Conservation (phyloP, 176 grass and related monocot genomes). For the Avena atlantica region DNA sequence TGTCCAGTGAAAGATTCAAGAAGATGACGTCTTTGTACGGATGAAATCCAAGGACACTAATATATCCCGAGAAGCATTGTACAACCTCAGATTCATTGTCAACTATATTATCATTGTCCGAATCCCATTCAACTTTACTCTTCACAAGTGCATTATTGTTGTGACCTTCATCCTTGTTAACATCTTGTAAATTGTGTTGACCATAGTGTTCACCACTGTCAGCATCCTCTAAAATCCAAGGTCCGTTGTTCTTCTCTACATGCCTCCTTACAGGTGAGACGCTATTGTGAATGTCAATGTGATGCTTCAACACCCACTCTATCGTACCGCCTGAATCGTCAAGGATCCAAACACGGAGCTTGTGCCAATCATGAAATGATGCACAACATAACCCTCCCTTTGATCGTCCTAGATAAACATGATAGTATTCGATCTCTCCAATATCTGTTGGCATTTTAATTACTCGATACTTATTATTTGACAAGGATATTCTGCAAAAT, state of each 20-base stretch:
- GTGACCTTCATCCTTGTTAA: neutral
- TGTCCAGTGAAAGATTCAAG: neutral
- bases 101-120: neutral
- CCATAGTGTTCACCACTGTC: neutral
- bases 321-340: slow-evolving; percentile 1
- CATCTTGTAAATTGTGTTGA: neutral
- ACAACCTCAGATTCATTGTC: neutral
- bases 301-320: slow-evolving; percentile 5
- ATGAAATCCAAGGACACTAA: neutral
- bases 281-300: neutral
- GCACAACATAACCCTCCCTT: neutral
- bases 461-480: slow-evolving; percentile 1
- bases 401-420: slow-evolving; percentile 11
- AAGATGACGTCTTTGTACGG: slow-evolving; percentile 7
- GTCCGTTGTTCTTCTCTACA: neutral
- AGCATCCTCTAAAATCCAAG: neutral
- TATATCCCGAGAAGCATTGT: neutral
- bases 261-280: neutral
- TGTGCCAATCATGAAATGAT: neutral
- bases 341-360: slow-evolving; percentile 15
- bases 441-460: slow-evolving; percentile 7
- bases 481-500: slow-evolving; percentile 21
- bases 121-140: neutral
- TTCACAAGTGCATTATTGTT: neutral
- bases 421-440: neutral